These are phyloP conservation scores for Xylariaceae sp. DNA, from an alignment of 2,329 filamentous ascomycete genomes.

Conservation along the genomic window DNA sequence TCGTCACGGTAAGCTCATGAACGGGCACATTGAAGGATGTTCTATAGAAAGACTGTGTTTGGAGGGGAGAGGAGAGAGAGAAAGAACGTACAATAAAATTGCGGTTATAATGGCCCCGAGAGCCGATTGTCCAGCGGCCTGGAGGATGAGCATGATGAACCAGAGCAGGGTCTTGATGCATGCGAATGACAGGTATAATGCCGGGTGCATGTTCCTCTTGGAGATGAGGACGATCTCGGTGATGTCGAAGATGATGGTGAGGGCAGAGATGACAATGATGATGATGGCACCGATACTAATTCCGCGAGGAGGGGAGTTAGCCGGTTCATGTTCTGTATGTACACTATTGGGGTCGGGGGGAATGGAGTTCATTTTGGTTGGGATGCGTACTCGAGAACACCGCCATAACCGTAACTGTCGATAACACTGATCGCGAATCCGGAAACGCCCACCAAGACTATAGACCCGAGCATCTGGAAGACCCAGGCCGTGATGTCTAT, in stretches of 20 bases:
- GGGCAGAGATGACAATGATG: conserved; percentile 19
- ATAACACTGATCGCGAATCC: background rate
- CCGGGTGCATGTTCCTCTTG: conserved; percentile 22
- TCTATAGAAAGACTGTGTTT: background rate
- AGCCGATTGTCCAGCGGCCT: conserved; percentile 3
- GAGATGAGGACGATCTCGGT: conserved; percentile 25
- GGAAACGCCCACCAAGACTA: conserved; percentile 20
- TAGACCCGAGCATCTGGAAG: conserved; percentile 23
- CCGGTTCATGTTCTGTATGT: background rate
- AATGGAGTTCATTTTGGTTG: background rate
- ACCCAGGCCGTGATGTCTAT: conserved; percentile 27
- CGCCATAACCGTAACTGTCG: no score
- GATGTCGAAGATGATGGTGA: conserved; percentile 24
- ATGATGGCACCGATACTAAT: conserved; percentile 20
- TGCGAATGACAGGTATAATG: conserved; percentile 22
- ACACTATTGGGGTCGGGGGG: background rate
- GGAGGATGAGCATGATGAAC: conserved; percentile 20
- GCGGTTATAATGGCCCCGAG: background rate
- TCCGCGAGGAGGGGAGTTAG: background rate
- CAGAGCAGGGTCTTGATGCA: conserved; percentile 24
- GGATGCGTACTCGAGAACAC: no score
- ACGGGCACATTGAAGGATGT: background rate
- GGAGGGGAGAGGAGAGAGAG: background rate
- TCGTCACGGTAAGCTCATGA: background rate
- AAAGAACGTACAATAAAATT: background rate